Evolutionary conservation across 73 alveolate genomes (phyloP), one percentile per base, ranked within the genome.

Genomic region (Paramecium sexaurelia): DNA sequence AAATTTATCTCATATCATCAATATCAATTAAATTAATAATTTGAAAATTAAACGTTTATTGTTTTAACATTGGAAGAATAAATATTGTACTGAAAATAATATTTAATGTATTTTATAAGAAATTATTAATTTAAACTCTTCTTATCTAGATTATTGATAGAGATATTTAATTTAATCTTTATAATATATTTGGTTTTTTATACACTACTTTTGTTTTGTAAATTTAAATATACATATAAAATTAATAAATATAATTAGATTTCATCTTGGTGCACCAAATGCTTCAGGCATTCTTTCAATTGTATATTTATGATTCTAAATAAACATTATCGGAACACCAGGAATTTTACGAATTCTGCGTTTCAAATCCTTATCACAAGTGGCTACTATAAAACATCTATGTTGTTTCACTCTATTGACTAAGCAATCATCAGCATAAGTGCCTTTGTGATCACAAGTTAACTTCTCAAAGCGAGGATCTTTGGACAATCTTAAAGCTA

Each of bases 341-440:
- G 99, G 99, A 36, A 99, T 95, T 85, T 97, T 97, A 78, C 99
- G 95, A n/a, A 97, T 96, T 94, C 99, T 97, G 51, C 99, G 95
- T 87, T 97, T 97, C 3, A 92, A 88, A 85, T 98, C 99, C 93
- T 98, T 99, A 98, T 99, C 99, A 93, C 98, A 96, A 61, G 99
- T 99, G 55, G 99, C 99, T 19, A 99, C 99, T 56, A 98, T 99
- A 93, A 92, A 99, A 75, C 99, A 97, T 85, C 99, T 95, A 92
- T 98, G 98, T 85, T 95, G 96, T 85, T 94, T 95, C 66, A 97
- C 98, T 69, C 99, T 96, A 78, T 98, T 96, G 40, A 97, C 99
- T 43, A 99, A 75, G 95, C 99, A 99, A 92, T 99, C 99, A 95
- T 99, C 99, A 8, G 99, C 99, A 92, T 99, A 99, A 35, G 99